Conservation (phyloP, 1,284 basidiomycete species). For the Xerocomus amazonicus region DNA sequence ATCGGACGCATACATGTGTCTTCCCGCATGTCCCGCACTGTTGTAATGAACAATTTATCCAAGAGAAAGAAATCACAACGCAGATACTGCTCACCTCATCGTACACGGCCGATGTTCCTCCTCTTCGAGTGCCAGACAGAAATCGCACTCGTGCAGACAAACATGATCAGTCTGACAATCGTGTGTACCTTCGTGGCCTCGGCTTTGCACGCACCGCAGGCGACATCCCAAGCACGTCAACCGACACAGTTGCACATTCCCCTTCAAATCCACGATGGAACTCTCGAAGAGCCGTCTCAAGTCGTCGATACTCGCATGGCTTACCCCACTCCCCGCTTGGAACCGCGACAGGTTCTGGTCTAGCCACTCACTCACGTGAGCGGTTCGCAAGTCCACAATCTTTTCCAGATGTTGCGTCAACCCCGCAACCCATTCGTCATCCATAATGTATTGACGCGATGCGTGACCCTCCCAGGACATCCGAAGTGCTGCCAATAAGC, state of each 20-base stretch:
- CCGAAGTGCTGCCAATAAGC: slow-evolving; percentile 28
- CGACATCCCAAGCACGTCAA: slow-evolving; percentile 45
- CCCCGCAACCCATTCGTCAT: slow-evolving; percentile 40
- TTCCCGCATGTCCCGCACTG: slow-evolving; percentile 55
- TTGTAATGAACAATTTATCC: neutral
- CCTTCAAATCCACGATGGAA: slow-evolving; percentile 41
- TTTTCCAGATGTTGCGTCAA: slow-evolving; percentile 38
- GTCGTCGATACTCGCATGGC: slow-evolving; percentile 43
- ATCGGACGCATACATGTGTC: slow-evolving; percentile 43
- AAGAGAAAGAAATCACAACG: neutral
- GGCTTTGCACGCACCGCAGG: slow-evolving; percentile 43
- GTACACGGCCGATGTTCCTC: slow-evolving; percentile 37
- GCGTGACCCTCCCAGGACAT: slow-evolving; percentile 33
- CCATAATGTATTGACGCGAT: slow-evolving; percentile 32
- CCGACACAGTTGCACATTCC: slow-evolving; percentile 47
- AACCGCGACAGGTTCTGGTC: slow-evolving; percentile 47
- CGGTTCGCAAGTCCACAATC: slow-evolving; percentile 40
- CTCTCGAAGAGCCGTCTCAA: slow-evolving; percentile 45
- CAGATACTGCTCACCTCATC: slow-evolving; percentile 38
- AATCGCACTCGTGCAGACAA: slow-evolving; percentile 45
- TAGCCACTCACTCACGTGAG: slow-evolving; percentile 50
- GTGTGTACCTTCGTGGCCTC: slow-evolving; percentile 46
- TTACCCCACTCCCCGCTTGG: slow-evolving; percentile 16
- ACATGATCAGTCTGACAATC: slow-evolving; percentile 47
- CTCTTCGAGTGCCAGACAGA: slow-evolving; percentile 35